Conservation (phyloP, 23 red algal genomes). For the Chondrus crispus region DNA sequence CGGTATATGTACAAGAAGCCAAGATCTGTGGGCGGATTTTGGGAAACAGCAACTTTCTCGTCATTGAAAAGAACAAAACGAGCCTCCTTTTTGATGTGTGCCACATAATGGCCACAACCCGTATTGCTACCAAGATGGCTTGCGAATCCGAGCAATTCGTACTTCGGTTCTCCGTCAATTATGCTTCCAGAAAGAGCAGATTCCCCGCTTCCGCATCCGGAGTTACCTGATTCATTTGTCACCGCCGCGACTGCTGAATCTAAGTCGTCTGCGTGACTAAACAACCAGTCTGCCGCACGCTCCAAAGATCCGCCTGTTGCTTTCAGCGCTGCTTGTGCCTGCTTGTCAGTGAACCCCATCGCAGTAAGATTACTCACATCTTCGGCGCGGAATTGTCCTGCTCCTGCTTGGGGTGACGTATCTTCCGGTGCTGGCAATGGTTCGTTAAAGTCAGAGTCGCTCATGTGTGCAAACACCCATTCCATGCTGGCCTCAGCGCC, state of each 20-base stretch:
- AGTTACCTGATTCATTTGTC: no score
- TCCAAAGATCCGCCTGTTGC: conserved; percentile 58
- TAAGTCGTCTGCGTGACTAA: conserved; percentile 59
- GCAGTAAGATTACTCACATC: conserved; percentile 24
- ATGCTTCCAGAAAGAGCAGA: no score
- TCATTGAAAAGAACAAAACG: conserved; percentile 93
- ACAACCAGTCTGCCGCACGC: conserved; percentile 92
- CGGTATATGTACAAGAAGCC: conserved; percentile 90
- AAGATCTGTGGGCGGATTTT: conserved; percentile 69
- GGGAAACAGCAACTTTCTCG: conserved; percentile 77
- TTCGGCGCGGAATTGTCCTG: neutral
- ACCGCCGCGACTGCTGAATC: conserved; percentile 13
- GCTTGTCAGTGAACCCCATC: conserved; percentile 82
- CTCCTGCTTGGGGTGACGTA: neutral
- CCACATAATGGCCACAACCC: conserved; percentile 94
- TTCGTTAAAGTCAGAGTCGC: conserved; percentile 82
- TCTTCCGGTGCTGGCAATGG: neutral
- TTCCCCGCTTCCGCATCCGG: no score
- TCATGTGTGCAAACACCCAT: conserved; percentile 80
- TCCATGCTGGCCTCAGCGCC: conserved; percentile 74
- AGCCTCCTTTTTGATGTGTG: conserved; percentile 68
- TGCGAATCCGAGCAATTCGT: conserved; percentile 75
- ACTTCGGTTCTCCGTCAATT: conserved; percentile 68
- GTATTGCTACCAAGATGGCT: conserved; percentile 89
- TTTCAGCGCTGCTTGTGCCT: conserved; percentile 67